phyloP scores from a whole-genome alignment of 345 rosid genomes.

The Anastatica hierochuntica region DNA sequence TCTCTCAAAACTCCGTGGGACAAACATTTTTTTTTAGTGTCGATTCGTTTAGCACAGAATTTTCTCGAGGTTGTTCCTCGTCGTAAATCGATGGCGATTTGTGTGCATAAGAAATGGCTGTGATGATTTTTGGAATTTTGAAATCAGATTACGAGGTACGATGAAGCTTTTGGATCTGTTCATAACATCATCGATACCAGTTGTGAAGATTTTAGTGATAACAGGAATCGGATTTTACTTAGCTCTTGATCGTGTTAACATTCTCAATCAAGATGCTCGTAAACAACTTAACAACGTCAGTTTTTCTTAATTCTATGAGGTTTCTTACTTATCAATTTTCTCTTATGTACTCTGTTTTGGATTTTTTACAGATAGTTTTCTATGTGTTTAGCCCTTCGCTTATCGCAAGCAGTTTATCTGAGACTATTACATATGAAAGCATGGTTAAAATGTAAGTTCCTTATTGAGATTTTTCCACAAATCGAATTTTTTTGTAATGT shows the following conservation, averaged over 20 bases:
- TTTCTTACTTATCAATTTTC: neutral
- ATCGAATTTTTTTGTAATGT: too few species aligned
- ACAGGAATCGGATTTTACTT: conserved; percentile 44
- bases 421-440: conserved; percentile 43
- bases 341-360: too few species aligned
- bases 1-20: too few species aligned
- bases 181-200: conserved; percentile 48
- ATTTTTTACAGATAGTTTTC: conserved; percentile 38
- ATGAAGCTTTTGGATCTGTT: conserved; percentile 52
- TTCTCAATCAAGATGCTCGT: conserved; percentile 42
- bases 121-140: neutral
- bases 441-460: conserved; percentile 38
- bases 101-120: too few species aligned
- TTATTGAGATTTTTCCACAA: neutral
- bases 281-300: conserved; percentile 50
- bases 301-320: neutral
- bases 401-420: conserved; percentile 37
- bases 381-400: conserved; percentile 56
- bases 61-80: too few species aligned
- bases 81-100: neutral
- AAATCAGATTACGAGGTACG: conserved; percentile 2
- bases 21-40: too few species aligned
- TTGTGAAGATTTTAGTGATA: conserved; percentile 41
- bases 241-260: conserved; percentile 39
- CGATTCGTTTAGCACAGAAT: too few species aligned